Percentiles rank a stretch among this genome's conserved stretches.
phyloP scores from a whole-genome alignment of 768 basidiomycete genomes.

The Suillus discolor region DNA sequence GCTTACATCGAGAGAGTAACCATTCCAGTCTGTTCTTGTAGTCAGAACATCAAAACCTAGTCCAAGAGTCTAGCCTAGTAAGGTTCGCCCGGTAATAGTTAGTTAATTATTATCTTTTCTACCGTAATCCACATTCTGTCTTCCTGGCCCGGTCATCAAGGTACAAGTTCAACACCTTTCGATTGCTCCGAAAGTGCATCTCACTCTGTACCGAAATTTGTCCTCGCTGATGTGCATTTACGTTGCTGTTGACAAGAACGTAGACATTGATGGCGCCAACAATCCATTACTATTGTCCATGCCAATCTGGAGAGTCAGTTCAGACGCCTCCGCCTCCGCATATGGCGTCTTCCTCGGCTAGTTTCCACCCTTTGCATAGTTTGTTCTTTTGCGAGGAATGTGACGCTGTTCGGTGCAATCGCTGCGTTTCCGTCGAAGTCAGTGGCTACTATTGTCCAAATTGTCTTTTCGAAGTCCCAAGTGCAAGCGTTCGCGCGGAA shows the following conservation, averaged over 20 bases:
- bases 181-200: background rate
- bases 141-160: background rate
- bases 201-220: background rate
- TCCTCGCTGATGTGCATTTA: background rate
- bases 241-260: background rate
- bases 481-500: conserved; percentile 96
- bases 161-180: background rate
- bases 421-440: conserved; percentile 91
- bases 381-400: conserved; percentile 99
- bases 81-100: background rate
- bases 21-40: background rate
- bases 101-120: background rate
- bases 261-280: conserved; percentile 40
- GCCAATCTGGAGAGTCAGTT: conserved; percentile 52
- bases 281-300: conserved; percentile 74
- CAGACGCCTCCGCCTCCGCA: conserved; percentile 68
- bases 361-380: conserved; percentile 80
- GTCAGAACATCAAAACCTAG: background rate
- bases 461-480: conserved; percentile 97
- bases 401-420: conserved; percentile 91
- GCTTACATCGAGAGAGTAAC: background rate
- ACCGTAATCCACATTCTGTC: background rate
- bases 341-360: conserved; percentile 74
- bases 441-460: conserved; percentile 98
- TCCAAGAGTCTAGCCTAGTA: background rate